These are phyloP conservation scores for Penicillium freii DNA, from an alignment of 2,329 filamentous ascomycete genomes.

Conservation along the genomic window DNA sequence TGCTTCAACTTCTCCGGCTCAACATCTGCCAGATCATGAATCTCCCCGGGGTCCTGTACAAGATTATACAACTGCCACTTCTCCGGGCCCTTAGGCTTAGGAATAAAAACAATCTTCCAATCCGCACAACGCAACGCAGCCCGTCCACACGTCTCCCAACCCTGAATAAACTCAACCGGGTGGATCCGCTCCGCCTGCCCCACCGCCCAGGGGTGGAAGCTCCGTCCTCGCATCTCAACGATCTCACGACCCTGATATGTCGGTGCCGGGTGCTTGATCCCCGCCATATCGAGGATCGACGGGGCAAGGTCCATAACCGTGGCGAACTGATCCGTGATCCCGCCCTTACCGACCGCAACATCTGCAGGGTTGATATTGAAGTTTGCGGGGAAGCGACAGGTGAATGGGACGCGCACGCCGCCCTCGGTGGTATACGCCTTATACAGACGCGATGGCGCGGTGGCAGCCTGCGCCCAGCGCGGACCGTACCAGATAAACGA, in stretches of 20 bases:
- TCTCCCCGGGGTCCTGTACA: constrained; percentile 52
- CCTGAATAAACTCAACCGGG: constrained; percentile 52
- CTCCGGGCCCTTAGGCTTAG: constrained; percentile 55
- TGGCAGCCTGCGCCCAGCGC: constrained; percentile 56
- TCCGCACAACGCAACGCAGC: constrained; percentile 56
- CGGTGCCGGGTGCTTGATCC: constrained; percentile 53
- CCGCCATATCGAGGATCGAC: constrained; percentile 45
- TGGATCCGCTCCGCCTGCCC: constrained; percentile 46
- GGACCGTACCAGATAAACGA: constrained; percentile 62
- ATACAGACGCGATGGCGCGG: constrained; percentile 51
- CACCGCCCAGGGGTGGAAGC: constrained; percentile 45
- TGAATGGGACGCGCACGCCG: constrained; percentile 54
- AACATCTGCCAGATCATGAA: constrained; percentile 44
- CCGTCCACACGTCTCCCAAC: constrained; percentile 57
- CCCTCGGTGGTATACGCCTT: constrained; percentile 52
- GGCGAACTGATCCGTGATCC: constrained; percentile 53
- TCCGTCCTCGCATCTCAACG: constrained; percentile 52
- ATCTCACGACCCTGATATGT: constrained; percentile 52
- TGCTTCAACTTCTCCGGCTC: constrained; percentile 48
- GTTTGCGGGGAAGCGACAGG: constrained; percentile 45
- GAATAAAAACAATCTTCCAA: constrained; percentile 60
- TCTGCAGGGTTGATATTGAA: constrained; percentile 18
- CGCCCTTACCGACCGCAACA: constrained; percentile 25
- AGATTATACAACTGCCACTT: constrained; percentile 60
- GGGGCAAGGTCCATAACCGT: constrained; percentile 55